phyloP scores from a whole-genome alignment of 257 asterid genomes.

The Prunella vulgaris region DNA sequence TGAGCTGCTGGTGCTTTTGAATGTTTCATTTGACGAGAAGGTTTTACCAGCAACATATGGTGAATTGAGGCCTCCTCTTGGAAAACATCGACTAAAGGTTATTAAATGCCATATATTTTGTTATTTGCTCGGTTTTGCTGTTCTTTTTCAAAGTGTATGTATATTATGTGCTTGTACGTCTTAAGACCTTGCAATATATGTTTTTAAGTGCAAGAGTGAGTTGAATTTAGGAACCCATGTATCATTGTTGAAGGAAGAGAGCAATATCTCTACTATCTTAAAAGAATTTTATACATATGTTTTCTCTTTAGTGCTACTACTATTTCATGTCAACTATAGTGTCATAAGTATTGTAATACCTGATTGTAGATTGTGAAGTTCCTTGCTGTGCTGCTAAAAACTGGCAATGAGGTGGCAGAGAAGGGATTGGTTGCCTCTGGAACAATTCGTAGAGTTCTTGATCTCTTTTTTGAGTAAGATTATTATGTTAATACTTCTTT shows the following conservation, averaged over 20 bases:
- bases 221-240: not conserved
- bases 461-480: slow-evolving; percentile 90
- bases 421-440: slow-evolving; percentile 78
- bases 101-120: slow-evolving; percentile 18
- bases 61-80: slow-evolving; percentile 94
- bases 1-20: slow-evolving; percentile 69
- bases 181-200: not conserved
- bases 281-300: not conserved
- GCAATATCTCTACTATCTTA: not conserved
- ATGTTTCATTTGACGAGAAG: slow-evolving; percentile 73
- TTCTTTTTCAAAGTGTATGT: not conserved
- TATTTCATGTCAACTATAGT: not conserved
- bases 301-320: not conserved
- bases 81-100: slow-evolving; percentile 95
- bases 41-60: slow-evolving; percentile 79
- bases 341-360: slow-evolving; percentile 5
- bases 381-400: slow-evolving; percentile 75
- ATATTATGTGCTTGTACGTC: not conserved
- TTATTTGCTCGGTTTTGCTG: not conserved
- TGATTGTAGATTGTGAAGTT: slow-evolving; percentile 74
- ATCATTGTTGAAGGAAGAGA: slow-evolving; percentile 1
- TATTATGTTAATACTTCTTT: slow-evolving; percentile 12
- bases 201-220: not conserved
- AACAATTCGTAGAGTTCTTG: slow-evolving; percentile 66
- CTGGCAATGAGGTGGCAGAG: slow-evolving; percentile 83